A percentile compares a stretch with the other conserved stretches of the same genome.
These are phyloP conservation scores for Sporormia fimetaria DNA, from an alignment of 495 filamentous ascomycete genomes.

Conservation along the genomic window DNA sequence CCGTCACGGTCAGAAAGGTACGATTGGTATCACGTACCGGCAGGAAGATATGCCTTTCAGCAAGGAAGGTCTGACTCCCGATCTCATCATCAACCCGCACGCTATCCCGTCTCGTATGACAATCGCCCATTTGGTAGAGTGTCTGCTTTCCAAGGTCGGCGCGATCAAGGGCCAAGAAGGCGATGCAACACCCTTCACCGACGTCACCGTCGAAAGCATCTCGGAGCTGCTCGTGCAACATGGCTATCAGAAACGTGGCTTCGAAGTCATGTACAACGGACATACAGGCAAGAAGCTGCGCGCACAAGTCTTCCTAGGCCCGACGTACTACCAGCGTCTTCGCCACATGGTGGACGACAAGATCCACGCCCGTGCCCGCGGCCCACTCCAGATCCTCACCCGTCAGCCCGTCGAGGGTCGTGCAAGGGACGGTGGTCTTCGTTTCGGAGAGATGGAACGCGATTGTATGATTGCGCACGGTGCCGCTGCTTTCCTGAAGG, in stretches of 20 bases:
- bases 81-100: conserved; percentile 98
- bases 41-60: conserved; percentile 99
- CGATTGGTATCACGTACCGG: conserved; percentile 93
- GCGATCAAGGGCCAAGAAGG: conserved; percentile 84
- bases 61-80: conserved; percentile 76
- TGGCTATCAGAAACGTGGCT: conserved; percentile 92
- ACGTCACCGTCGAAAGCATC: conserved; percentile 91
- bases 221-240: conserved; percentile 78
- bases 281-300: conserved; percentile 89
- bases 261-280: conserved; percentile 98
- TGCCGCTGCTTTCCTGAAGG: conserved; percentile 91
- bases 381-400: conserved; percentile 93
- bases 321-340: conserved; percentile 97
- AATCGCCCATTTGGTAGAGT: conserved; percentile 99
- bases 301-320: conserved; percentile 91
- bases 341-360: conserved; percentile 99
- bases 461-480: conserved; percentile 99
- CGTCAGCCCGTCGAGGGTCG: conserved; percentile 97
- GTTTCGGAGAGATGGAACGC: conserved; percentile 99
- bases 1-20: conserved; percentile 97
- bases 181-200: conserved; percentile 95
- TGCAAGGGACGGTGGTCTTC: conserved; percentile 92
- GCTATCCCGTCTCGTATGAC: conserved; percentile 99
- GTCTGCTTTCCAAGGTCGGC: conserved; percentile 88
- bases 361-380: conserved; percentile 93